Conservation (phyloP, 495 filamentous ascomycete genomes). For the Gamarada debralockiae region DNA sequence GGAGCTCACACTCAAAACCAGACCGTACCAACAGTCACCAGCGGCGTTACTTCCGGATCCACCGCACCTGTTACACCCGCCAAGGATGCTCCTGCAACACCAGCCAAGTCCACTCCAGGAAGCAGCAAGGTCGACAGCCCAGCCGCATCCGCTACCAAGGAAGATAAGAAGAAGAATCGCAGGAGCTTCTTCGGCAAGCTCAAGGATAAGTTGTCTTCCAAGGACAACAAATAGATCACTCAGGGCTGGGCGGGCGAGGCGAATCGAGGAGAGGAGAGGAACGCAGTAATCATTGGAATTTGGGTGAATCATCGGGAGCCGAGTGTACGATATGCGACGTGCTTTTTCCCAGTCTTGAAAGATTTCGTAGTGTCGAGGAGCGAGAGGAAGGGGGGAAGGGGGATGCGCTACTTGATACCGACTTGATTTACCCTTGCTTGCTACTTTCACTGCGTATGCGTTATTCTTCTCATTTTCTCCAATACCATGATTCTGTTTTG, state of each 20-base stretch:
- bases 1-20: constrained; percentile 16
- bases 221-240: constrained; percentile 12
- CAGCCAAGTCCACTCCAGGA: constrained; percentile 15
- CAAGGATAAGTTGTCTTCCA: constrained; percentile 48
- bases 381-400: background rate
- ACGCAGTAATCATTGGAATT: background rate
- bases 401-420: constrained; percentile 15
- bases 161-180: constrained; percentile 50
- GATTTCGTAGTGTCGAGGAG: constrained; percentile 14
- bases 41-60: constrained; percentile 4
- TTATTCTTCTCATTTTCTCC: constrained; percentile 8
- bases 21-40: constrained; percentile 18
- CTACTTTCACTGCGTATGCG: background rate
- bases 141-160: constrained; percentile 11
- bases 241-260: background rate
- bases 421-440: background rate
- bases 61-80: constrained; percentile 13
- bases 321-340: constrained; percentile 23
- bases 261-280: background rate
- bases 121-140: constrained; percentile 8
- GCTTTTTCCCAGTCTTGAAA: constrained; percentile 1
- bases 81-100: constrained; percentile 13
- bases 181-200: constrained; percentile 53
- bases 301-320: background rate
- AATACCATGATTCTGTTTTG: constrained; percentile 16